phyloP scores from a whole-genome alignment of 2,329 filamentous ascomycete species.

The Ophiocordyceps camponoti-floridani region DNA sequence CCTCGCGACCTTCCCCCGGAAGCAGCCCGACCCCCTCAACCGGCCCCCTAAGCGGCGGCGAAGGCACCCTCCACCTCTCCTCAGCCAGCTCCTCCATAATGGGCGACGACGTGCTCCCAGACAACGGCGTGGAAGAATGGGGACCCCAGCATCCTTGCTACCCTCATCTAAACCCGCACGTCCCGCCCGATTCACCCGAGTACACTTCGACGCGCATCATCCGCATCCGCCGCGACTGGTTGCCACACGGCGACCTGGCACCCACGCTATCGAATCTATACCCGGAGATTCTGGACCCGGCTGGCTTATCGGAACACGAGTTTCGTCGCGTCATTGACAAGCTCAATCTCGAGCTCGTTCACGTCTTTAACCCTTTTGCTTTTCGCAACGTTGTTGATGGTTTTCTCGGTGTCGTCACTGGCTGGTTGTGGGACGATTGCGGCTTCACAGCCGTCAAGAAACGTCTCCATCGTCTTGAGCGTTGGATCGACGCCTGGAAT shows the following conservation, averaged over 20 bases:
- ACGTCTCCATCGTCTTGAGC: constrained; percentile 51
- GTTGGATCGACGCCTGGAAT: constrained; percentile 82
- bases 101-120: constrained; percentile 45
- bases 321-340: constrained; percentile 70
- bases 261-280: constrained; percentile 92
- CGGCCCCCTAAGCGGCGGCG: background rate
- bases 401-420: constrained; percentile 62
- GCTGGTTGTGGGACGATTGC: constrained; percentile 89
- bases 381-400: constrained; percentile 65
- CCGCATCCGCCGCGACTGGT: constrained; percentile 80
- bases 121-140: constrained; percentile 59
- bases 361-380: constrained; percentile 65
- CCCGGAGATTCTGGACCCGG: constrained; percentile 82
- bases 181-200: constrained; percentile 57
- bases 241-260: constrained; percentile 72
- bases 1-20: constrained; percentile 18
- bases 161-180: constrained; percentile 84
- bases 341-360: constrained; percentile 59
- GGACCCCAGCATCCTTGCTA: constrained; percentile 88
- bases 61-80: constrained; percentile 18
- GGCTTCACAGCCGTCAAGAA: constrained; percentile 62
- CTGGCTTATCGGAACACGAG: constrained; percentile 64
- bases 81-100: constrained; percentile 42
- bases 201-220: constrained; percentile 74
- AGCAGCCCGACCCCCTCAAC: background rate